Percentiles rank a stretch among this genome's conserved stretches.
Conservation (phyloP, 2,329 filamentous ascomycete genomes). For the Pseudodiploospora longispora region DNA sequence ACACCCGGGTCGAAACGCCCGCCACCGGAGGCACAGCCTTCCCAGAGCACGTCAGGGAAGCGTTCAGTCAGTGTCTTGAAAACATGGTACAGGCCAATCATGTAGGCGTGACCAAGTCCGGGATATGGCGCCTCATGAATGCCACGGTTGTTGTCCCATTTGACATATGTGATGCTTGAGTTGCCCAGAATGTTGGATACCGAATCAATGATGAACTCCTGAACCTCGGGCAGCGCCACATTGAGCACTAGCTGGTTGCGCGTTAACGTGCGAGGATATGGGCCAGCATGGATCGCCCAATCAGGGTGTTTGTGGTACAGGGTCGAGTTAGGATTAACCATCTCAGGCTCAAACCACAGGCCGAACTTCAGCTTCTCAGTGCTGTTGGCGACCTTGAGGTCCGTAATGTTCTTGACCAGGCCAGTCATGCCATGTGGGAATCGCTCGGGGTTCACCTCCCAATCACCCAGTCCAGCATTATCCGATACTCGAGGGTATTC, state of each 20-base stretch:
- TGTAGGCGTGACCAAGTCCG: slow-evolving; percentile 48
- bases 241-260: slow-evolving; percentile 56
- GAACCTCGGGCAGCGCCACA: slow-evolving; percentile 51
- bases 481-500: slow-evolving; percentile 52
- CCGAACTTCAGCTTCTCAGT: slow-evolving; percentile 48
- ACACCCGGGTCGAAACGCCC: slow-evolving; percentile 57
- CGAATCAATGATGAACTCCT: slow-evolving; percentile 51
- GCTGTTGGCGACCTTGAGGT: slow-evolving; percentile 38
- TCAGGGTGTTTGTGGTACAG: slow-evolving; percentile 56
- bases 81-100: slow-evolving; percentile 55
- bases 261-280: slow-evolving; percentile 46
- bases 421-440: slow-evolving; percentile 50
- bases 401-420: slow-evolving; percentile 43
- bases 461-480: slow-evolving; percentile 53
- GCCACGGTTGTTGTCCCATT: slow-evolving; percentile 61
- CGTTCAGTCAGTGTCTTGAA: slow-evolving; percentile 50
- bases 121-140: slow-evolving; percentile 53
- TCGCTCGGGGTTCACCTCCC: slow-evolving; percentile 48
- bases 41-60: slow-evolving; percentile 56
- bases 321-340: slow-evolving; percentile 55
- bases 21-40: slow-evolving; percentile 58
- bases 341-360: slow-evolving; percentile 61
- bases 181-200: slow-evolving; percentile 46
- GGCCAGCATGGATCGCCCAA: slow-evolving; percentile 52
- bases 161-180: slow-evolving; percentile 50